Base-by-base conservation (phyloP, 2,329 filamentous ascomycete genomes). In the Ophiosphaerella narmari region DNA sequence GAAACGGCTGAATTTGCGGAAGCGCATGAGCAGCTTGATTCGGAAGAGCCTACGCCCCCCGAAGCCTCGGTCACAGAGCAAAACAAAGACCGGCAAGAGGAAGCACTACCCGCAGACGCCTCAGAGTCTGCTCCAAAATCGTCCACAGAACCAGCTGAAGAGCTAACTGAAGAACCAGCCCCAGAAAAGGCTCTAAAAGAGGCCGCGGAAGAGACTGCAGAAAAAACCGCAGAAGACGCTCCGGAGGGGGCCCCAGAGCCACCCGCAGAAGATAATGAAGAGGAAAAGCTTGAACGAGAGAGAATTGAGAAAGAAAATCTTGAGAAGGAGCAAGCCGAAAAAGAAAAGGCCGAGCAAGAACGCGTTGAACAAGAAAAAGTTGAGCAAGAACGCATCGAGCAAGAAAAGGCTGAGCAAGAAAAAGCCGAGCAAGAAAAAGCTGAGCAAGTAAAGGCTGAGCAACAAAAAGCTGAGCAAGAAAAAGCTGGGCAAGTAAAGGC, bases 221-320 rank as follows among this genome's bases (percentile, higher is more conserved):
- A 18, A 18, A 3, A 18, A 3, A 18, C 16, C 16, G 16, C 16
- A 18, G 16, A 18, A n/a, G n/a, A n/a, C n/a, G n/a, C n/a, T n/a
- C 9, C 41, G 5, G 18, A n/a, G 34, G 34, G 16, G 21, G n/a
- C 46, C 33, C 33, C n/a, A 46, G 29, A 41, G 32, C 24, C 36
- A 39, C 16, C 26, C 14, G n/a, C 42, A 38, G 29, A 26, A 32
- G 23, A 39, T 12, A 8, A 14, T 26, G 24, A 35, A 36, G 11
- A 39, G 13, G 26, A 47, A 29, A 39, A n/a, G 12, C 24, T 37
- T 8, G 54, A 52, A 18, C 38, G 43, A 32, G 54, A 55, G 26
- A 31, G 14, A 16, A n/a, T 35, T 31, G 50, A 50, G 37, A 39
- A 41, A 29, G 38, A 48, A 18, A 45, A 34, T 23, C 40, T 40